Base-by-base conservation (phyloP, 495 filamentous ascomycete genomes). In the Hypoxylon perforatum region DNA sequence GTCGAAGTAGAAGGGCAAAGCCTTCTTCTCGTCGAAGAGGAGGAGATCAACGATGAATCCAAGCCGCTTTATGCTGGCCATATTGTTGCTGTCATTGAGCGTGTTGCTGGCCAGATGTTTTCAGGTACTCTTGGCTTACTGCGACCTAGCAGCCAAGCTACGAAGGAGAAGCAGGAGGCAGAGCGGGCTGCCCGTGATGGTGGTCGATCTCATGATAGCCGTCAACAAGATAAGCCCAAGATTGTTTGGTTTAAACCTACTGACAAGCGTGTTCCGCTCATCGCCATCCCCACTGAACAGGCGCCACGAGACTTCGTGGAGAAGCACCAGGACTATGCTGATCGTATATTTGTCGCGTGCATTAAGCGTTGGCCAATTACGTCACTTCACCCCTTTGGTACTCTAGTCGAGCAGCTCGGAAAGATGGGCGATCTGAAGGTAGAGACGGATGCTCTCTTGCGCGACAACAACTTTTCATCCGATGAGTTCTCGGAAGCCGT, bases 211-310 rank as follows among this genome's bases (percentile, higher is more conserved):
- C 90, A 96, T 53, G 90, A 91, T 28, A 78, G 76, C 51, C 89
- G 94, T 48, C 88, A 93, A 57, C 93, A 93, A 75, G 96, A 99
- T 54, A 98, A 97, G 79, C 95, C 95, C 38, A 99, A 99, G 88
- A 99, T 99, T 79, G 95, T 99, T 30, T 99, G 95, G 95, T 99
- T 99, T 84, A 99, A 99, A 83, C 95, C 95, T 56, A 99, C 95
- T 1, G 95, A 99, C 65, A 99, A 99, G 85, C 91, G 95, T 70
- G 95, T 99, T 44, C 95, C 96, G 62, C 80, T 99, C 66, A 98
- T 99, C 76, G 95, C 95, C 38, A 99, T 99, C 63, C 95, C 95
- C 9, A 99, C 95, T 5, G 95, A 99, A 77, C 95, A 99, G 76
- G 95, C 95, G 9, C 95, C 95, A 2, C 90, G 93, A 15, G 95